phyloP scores from a whole-genome alignment of 164 flowering plant species.

The Berberis vulgaris region DNA sequence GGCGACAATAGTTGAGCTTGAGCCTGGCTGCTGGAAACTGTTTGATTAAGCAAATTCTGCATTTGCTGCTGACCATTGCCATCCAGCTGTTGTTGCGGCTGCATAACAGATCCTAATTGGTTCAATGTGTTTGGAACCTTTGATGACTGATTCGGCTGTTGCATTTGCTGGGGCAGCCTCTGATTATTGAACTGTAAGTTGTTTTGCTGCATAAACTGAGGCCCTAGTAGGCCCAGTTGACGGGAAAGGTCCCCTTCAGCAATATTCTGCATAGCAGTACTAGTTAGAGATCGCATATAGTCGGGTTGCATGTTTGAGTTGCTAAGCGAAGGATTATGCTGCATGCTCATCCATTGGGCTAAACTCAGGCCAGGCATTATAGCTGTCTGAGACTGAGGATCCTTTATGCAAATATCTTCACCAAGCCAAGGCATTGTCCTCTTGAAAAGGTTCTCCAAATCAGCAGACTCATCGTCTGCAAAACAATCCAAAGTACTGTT shows the following conservation, averaged over 20 bases:
- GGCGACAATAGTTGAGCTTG: conserved; percentile 53
- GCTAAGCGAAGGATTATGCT: conserved; percentile 49
- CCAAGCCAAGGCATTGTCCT: conserved; percentile 93
- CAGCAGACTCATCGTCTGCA: conserved; percentile 74
- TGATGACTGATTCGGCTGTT: conserved; percentile 58
- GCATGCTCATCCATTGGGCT: conserved; percentile 97
- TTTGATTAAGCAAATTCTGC: conserved; percentile 47
- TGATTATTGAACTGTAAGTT: conserved; percentile 48
- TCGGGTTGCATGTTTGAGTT: conserved; percentile 56
- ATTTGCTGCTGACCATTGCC: conserved; percentile 49
- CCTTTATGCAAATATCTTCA: conserved; percentile 64
- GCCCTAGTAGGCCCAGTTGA: conserved; percentile 50
- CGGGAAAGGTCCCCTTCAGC: conserved; percentile 60
- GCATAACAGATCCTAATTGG: conserved; percentile 36
- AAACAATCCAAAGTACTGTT: conserved; percentile 3
- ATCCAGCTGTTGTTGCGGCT: conserved; percentile 52
- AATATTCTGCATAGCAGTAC: conserved; percentile 43
- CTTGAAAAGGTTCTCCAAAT: conserved; percentile 61
- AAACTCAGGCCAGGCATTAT: conserved; percentile 64
- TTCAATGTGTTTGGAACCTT: conserved; percentile 39
- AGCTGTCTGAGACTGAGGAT: conserved; percentile 40
- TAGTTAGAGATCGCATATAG: conserved; percentile 40
- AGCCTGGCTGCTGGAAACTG: conserved; percentile 35
- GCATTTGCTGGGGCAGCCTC: conserved; percentile 46
- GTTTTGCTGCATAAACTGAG: conserved; percentile 57